A percentile compares a stretch with the other conserved stretches of the same genome.
phyloP scores from a whole-genome alignment of 169 alveolate genomes.

The Plasmodium billcollinsi region DNA sequence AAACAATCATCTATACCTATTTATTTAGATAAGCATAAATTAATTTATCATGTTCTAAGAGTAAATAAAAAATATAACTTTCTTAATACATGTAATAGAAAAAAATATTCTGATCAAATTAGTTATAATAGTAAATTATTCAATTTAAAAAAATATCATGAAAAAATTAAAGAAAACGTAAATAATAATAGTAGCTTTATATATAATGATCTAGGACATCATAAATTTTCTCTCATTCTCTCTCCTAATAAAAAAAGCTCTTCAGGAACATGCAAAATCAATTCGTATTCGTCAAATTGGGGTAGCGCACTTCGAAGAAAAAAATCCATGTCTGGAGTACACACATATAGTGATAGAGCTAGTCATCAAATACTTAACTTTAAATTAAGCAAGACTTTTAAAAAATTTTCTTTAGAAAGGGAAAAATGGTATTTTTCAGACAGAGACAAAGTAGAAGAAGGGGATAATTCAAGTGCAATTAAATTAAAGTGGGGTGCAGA shows the following conservation, averaged over 20 bases:
- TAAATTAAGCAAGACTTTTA: neutral
- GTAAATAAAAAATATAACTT: constrained; percentile 50
- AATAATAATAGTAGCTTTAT: constrained; percentile 23
- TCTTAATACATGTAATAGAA: constrained; percentile 31
- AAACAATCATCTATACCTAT: constrained; percentile 34
- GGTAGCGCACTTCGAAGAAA: neutral
- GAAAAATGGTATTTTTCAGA: neutral
- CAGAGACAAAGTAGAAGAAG: neutral
- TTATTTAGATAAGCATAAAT: constrained; percentile 35
- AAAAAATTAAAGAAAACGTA: constrained; percentile 19
- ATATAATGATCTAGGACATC: constrained; percentile 14
- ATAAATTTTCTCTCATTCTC: constrained; percentile 16
- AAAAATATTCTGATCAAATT: constrained; percentile 60
- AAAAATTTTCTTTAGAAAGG: neutral
- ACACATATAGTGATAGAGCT: constrained; percentile 15
- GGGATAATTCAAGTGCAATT: neutral
- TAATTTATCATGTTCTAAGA: constrained; percentile 32
- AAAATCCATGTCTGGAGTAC: constrained; percentile 15
- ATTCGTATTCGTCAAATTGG: neutral
- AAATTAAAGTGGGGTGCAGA: no score
- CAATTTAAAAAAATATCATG: constrained; percentile 48
- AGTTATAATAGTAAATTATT: constrained; percentile 25
- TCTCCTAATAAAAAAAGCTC: neutral
- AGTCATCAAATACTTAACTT: constrained; percentile 30
- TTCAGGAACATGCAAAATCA: neutral